These are phyloP conservation scores for Kwoniella shandongensis DNA, from an alignment of 768 basidiomycete species.

Conservation along the genomic window DNA sequence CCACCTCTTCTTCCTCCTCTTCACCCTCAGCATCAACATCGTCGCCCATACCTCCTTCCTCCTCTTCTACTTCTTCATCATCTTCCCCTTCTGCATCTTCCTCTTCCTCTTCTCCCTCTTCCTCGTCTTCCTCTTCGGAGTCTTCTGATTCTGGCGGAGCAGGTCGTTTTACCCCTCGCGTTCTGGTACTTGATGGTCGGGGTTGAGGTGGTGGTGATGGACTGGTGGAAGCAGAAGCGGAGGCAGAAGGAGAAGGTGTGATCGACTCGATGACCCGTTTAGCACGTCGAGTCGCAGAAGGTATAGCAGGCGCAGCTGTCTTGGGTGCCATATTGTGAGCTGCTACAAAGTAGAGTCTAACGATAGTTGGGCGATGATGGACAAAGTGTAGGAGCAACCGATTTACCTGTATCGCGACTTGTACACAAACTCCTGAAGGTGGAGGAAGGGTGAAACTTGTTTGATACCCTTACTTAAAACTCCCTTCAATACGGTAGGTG, in stretches of 20 bases:
- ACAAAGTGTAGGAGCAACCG: no score
- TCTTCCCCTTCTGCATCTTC: slow-evolving; percentile 4
- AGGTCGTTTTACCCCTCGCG: background rate
- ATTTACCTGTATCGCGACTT: no score
- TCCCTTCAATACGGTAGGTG: no score
- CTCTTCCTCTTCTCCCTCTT: slow-evolving; percentile 13
- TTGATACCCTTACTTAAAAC: no score
- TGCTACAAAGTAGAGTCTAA: no score
- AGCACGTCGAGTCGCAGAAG: slow-evolving; percentile 20
- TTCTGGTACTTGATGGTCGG: background rate
- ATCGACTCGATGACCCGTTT: slow-evolving; percentile 32
- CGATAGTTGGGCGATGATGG: no score
- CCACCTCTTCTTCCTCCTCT: slow-evolving; percentile 21
- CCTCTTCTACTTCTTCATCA: slow-evolving; percentile 19
- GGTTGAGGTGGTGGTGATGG: no score
- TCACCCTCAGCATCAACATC: slow-evolving; percentile 20
- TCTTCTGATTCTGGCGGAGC: slow-evolving; percentile 10
- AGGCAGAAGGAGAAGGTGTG: slow-evolving; percentile 1
- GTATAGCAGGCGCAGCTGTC: slow-evolving; percentile 1
- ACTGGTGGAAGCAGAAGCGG: no score
- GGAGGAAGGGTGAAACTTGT: no score
- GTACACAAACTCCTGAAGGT: no score
- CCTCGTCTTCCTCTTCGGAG: slow-evolving; percentile 16
- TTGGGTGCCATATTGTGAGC: background rate
- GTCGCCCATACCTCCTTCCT: slow-evolving; percentile 16